A percentile compares a stretch with the other conserved stretches of the same genome.
These are phyloP conservation scores for Huiozyma naganishii DNA, from an alignment of 805 yeast genomes.

Conservation along the genomic window DNA sequence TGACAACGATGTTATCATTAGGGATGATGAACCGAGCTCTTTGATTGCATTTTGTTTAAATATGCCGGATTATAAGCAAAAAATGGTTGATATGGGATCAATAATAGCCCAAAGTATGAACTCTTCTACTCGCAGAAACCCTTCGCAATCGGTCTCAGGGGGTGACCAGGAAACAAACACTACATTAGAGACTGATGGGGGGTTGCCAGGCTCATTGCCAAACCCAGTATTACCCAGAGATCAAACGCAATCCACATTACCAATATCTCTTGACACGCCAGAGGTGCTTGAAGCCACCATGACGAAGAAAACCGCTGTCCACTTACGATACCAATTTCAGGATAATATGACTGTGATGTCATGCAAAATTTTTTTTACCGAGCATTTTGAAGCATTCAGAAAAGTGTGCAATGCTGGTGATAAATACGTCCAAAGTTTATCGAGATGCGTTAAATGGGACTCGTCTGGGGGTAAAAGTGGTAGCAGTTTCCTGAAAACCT, in stretches of 20 bases:
- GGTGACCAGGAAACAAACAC: not conserved
- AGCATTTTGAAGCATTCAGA: conserved; percentile 91
- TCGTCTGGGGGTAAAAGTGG: conserved; percentile 96
- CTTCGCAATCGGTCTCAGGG: not conserved
- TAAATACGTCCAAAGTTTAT: conserved; percentile 74
- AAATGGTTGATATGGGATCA: conserved; percentile 27
- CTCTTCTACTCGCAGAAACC: not conserved
- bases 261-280: not conserved
- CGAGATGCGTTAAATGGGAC: conserved; percentile 93
- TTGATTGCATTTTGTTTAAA: conserved; percentile 86
- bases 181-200: not conserved
- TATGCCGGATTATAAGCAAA: conserved; percentile 68
- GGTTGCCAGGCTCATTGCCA: not conserved
- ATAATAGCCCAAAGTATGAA: not conserved
- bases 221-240: not conserved
- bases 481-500: conserved; percentile 81
- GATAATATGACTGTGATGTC: conserved; percentile 76
- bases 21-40: conserved; percentile 96
- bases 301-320: conserved; percentile 78
- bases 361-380: conserved; percentile 90
- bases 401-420: conserved; percentile 69
- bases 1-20: conserved; percentile 83
- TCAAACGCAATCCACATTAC: not conserved
- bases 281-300: conserved; percentile 49
- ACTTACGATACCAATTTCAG: conserved; percentile 82